Percentiles rank a stretch among this genome's conserved stretches.
phyloP scores from a whole-genome alignment of 2,329 filamentous ascomycete genomes.

The Microdochium bolleyi region DNA sequence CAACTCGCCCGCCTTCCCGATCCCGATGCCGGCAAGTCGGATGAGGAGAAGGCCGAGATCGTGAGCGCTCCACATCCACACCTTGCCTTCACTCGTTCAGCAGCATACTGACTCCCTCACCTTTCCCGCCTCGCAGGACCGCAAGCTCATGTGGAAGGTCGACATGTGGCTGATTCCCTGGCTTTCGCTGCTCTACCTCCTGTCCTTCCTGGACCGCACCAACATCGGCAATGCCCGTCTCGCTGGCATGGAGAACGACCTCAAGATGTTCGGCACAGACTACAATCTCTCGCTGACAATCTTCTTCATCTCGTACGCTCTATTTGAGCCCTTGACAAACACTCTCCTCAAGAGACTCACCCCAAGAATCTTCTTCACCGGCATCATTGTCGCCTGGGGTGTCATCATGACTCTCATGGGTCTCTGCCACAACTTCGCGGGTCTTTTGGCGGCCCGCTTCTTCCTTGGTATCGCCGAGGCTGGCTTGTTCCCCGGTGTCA shows the following conservation, averaged over 20 bases:
- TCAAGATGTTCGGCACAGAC: constrained; percentile 52
- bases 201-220: constrained; percentile 68
- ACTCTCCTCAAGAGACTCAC: constrained; percentile 68
- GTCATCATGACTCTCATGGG: constrained; percentile 63
- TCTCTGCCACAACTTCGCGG: constrained; percentile 53
- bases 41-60: constrained; percentile 45
- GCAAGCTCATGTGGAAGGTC: constrained; percentile 20
- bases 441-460: constrained; percentile 59
- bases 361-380: constrained; percentile 72
- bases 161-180: constrained; percentile 25
- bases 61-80: constrained; percentile 25
- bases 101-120: constrained; percentile 2
- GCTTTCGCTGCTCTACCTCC: constrained; percentile 63
- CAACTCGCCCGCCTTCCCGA: constrained; percentile 22
- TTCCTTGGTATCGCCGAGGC: constrained; percentile 70
- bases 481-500: constrained; percentile 68
- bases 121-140: constrained; percentile 14
- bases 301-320: constrained; percentile 79
- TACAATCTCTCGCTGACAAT: constrained; percentile 74
- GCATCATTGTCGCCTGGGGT: constrained; percentile 72
- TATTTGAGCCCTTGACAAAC: constrained; percentile 75
- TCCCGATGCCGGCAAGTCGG: constrained; percentile 48
- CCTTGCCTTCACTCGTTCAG: background rate
- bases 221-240: constrained; percentile 68
- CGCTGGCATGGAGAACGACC: constrained; percentile 42